Conservation (phyloP, 2,329 filamentous ascomycete species). For the Calonectria ilicicola region DNA sequence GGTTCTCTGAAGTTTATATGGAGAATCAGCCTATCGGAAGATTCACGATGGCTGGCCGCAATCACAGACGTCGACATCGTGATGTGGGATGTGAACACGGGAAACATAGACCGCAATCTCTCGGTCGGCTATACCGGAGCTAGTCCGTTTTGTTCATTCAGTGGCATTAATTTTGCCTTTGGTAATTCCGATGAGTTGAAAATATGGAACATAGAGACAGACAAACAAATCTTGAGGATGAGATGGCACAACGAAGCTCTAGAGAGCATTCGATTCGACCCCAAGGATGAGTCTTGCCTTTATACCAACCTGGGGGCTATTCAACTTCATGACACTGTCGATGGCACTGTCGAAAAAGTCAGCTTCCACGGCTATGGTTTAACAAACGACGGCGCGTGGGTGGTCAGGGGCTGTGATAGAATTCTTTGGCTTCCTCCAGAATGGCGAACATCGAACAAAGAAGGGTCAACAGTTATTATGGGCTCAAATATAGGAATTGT, state of each 20-base stretch:
- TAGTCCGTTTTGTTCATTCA: background rate
- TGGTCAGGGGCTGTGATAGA: background rate
- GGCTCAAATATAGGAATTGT: background rate
- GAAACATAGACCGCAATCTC: background rate
- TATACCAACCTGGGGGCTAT: background rate
- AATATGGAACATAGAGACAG: background rate
- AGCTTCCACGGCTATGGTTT: background rate
- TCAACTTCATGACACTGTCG: background rate
- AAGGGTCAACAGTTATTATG: background rate
- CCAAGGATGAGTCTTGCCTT: background rate
- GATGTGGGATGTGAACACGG: background rate
- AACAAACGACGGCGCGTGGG: background rate
- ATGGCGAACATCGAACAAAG: background rate
- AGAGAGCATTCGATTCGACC: background rate
- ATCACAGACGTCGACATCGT: background rate
- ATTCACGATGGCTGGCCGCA: background rate
- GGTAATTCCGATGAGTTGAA: background rate
- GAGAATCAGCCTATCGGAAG: background rate
- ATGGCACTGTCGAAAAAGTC: background rate
- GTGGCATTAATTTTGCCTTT: background rate
- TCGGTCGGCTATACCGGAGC: background rate
- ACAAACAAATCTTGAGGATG: background rate
- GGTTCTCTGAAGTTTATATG: too few relatives aligned
- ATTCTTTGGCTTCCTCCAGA: background rate
- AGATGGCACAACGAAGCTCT: background rate